Evolutionary conservation across 805 yeast genomes (phyloP).

Genomic region (Brettanomyces nanus): DNA sequence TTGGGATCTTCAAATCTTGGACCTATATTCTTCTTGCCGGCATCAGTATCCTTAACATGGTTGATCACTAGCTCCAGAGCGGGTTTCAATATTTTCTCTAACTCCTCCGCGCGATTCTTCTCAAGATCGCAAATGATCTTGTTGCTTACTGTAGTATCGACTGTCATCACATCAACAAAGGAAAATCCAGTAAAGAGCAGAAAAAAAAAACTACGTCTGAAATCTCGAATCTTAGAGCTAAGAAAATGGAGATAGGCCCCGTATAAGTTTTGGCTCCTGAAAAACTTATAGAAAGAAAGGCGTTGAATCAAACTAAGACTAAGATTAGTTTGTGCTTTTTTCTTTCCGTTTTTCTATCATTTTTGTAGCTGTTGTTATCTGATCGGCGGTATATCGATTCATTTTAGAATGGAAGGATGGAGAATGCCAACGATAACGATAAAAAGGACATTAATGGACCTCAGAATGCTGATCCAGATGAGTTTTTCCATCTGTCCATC

Average conservation of each 20-base stretch:
- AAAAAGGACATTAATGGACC: background rate
- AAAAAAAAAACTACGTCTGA: too few species aligned
- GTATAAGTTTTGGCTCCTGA: too few species aligned
- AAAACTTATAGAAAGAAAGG: too few species aligned
- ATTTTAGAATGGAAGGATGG: too few species aligned
- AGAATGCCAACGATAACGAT: too few species aligned
- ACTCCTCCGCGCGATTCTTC: slow-evolving; percentile 43
- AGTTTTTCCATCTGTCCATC: slow-evolving; percentile 1
- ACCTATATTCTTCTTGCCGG: slow-evolving; percentile 44
- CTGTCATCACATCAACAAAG: background rate
- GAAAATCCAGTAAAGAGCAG: background rate
- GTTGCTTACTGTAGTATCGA: background rate
- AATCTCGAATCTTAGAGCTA: too few species aligned
- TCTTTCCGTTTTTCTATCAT: too few species aligned
- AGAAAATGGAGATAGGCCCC: too few species aligned
- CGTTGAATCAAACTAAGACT: too few species aligned
- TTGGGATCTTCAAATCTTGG: slow-evolving; percentile 40
- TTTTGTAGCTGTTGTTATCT: too few species aligned
- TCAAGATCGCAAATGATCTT: slow-evolving; percentile 32
- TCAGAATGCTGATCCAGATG: background rate
- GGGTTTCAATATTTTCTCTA: slow-evolving; percentile 44
- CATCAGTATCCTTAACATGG: slow-evolving; percentile 39
- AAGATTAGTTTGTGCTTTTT: too few species aligned
- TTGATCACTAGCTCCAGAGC: slow-evolving; percentile 43
- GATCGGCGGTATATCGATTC: too few species aligned